Percentiles rank a stretch among this genome's conserved stretches.
These are phyloP conservation scores for Tetradesmus obliquus DNA, from an alignment of 139 green algal species.

Conservation along the genomic window DNA sequence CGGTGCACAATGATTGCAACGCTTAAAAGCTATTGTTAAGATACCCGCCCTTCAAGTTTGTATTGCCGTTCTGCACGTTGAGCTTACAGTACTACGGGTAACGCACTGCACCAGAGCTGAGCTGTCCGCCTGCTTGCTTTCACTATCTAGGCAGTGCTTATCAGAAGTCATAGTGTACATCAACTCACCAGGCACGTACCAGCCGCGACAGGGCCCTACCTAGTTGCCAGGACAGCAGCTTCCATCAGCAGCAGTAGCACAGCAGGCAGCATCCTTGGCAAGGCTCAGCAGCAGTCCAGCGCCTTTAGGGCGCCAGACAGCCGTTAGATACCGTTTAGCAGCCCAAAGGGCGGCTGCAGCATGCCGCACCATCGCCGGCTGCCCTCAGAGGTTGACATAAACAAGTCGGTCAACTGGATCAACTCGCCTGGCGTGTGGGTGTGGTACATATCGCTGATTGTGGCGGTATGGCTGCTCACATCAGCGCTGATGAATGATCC, in stretches of 20 bases:
- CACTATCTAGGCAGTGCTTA: not conserved
- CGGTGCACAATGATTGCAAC: not conserved
- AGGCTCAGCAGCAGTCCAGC: not conserved
- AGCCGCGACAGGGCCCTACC: not conserved
- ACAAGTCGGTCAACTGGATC: slow-evolving; percentile 88
- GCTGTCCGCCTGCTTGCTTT: not conserved
- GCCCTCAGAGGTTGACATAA: slow-evolving; percentile 57
- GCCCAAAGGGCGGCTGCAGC: not conserved
- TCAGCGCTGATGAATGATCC: slow-evolving; percentile 75
- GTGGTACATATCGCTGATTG: slow-evolving; percentile 82
- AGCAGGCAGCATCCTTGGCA: not conserved
- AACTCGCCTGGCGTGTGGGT: slow-evolving; percentile 77
- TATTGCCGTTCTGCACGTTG: not conserved
- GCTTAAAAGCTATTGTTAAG: not conserved
- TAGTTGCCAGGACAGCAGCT: not conserved
- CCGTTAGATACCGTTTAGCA: not conserved
- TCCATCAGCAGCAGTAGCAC: not conserved
- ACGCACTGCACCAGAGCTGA: not conserved
- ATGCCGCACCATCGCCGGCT: slow-evolving; percentile 25
- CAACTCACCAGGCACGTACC: not conserved
- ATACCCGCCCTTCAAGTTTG: not conserved
- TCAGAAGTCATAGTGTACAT: not conserved
- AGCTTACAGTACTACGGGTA: not conserved
- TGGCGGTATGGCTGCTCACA: slow-evolving; percentile 77
- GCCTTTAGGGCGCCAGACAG: not conserved